These are phyloP conservation scores for Fonsecaea pugnacius DNA, from an alignment of 2,329 filamentous ascomycete genomes.

Conservation along the genomic window DNA sequence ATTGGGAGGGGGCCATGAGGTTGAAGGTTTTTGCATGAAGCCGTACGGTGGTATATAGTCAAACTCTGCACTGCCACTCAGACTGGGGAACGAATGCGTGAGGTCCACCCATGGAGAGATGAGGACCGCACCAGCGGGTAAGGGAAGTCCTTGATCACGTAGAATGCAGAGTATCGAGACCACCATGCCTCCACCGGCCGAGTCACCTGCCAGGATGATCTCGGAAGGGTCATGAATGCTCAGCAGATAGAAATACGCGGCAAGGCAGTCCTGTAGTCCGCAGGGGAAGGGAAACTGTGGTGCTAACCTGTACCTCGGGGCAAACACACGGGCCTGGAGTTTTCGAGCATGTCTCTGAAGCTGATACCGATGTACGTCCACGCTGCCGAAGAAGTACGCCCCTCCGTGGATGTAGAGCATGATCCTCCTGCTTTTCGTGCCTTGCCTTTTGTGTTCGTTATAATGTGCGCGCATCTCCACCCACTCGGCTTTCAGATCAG, in stretches of 20 bases:
- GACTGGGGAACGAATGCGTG: conserved; percentile 91
- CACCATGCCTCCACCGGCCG: conserved; percentile 89
- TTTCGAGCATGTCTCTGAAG: conserved; percentile 95
- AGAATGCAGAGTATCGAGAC: conserved; percentile 77
- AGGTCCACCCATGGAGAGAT: conserved; percentile 96
- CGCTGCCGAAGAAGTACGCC: conserved; percentile 92
- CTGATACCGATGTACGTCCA: conserved; percentile 97
- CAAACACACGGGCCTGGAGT: conserved; percentile 85
- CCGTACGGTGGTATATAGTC: conserved; percentile 90
- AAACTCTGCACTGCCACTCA: conserved; percentile 70
- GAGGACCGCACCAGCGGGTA: conserved; percentile 86
- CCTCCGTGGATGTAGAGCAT: conserved; percentile 96
- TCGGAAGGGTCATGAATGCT: conserved; percentile 75
- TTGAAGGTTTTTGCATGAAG: conserved; percentile 87
- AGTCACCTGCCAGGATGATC: conserved; percentile 88
- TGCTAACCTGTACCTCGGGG: conserved; percentile 82
- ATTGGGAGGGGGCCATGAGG: conserved; percentile 90
- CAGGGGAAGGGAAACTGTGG: conserved; percentile 97
- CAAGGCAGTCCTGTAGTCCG: conserved; percentile 84
- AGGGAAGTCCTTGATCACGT: conserved; percentile 78
- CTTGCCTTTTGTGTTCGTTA: conserved; percentile 67
- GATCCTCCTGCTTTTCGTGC: conserved; percentile 69
- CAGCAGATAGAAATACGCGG: conserved; percentile 83
- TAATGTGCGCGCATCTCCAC: conserved; percentile 91
- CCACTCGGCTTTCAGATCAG: conserved; percentile 81